These are phyloP conservation scores for Hanseniaspora vineae DNA, from an alignment of 805 yeast species.

Conservation along the genomic window DNA sequence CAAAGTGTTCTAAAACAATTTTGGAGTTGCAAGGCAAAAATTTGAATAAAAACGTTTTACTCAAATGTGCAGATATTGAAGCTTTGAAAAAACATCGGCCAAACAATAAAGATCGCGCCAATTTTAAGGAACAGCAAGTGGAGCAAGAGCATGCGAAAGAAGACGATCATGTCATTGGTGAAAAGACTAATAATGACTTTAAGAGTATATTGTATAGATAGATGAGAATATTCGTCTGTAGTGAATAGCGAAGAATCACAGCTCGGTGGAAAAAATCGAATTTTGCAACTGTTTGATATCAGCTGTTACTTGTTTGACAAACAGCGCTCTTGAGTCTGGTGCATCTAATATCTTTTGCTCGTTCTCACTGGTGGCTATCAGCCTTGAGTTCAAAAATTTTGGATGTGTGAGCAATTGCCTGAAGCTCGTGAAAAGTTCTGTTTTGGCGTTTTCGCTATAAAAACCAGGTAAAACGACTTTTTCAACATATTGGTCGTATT, in stretches of 20 bases:
- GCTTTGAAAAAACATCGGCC: conserved; percentile 16
- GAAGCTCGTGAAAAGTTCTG: conserved; percentile 46
- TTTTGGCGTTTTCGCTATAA: conserved; percentile 44
- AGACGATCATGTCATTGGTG: too few relatives aligned
- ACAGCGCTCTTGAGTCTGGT: conserved; percentile 29
- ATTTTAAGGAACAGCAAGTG: neutral
- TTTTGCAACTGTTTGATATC: conserved; percentile 43
- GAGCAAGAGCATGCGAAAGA: neutral
- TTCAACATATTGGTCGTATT: conserved; percentile 35
- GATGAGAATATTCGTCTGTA: neutral
- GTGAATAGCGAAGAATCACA: too few relatives aligned
- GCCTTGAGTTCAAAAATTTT: conserved; percentile 60
- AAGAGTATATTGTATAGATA: neutral
- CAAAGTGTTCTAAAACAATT: conserved; percentile 39
- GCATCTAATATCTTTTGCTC: conserved; percentile 47
- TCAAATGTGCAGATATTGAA: conserved; percentile 24
- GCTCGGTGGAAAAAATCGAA: conserved; percentile 18
- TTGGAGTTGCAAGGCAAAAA: conserved; percentile 29
- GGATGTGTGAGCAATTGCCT: conserved; percentile 77
- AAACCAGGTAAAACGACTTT: conserved; percentile 36
- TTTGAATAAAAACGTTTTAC: conserved; percentile 22
- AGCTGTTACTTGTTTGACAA: conserved; percentile 34
- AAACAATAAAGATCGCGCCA: neutral
- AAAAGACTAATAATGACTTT: neutral
- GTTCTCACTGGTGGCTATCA: conserved; percentile 48